Percentiles rank a stretch among this genome's conserved stretches.
These are phyloP conservation scores for Erigeron philadelphicus DNA, from an alignment of 140 eudicot species.

Conservation along the genomic window DNA sequence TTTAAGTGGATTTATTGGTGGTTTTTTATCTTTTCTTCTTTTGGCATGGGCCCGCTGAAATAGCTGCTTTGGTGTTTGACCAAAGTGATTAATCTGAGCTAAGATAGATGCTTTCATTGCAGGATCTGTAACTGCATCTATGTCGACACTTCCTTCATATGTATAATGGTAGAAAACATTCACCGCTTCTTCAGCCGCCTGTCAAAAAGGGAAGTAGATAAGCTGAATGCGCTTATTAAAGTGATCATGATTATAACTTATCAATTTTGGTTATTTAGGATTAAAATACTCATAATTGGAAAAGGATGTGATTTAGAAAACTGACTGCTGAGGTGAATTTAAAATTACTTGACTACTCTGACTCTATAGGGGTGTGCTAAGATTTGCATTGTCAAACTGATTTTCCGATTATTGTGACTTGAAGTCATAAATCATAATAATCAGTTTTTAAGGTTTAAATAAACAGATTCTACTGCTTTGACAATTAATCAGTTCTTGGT, in stretches of 20 bases:
- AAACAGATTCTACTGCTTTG: not conserved
- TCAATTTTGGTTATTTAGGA: not conserved
- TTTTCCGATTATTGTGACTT: not conserved
- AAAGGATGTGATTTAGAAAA: not conserved
- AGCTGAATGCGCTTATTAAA: not conserved
- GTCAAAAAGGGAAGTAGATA: constrained; percentile 17
- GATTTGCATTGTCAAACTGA: not conserved
- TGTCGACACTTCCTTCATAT: constrained; percentile 91
- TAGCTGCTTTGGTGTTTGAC: constrained; percentile 91
- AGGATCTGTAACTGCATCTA: constrained; percentile 91
- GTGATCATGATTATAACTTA: not conserved
- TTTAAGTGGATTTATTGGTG: constrained; percentile 61
- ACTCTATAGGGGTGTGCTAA: not conserved
- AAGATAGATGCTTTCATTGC: constrained; percentile 95
- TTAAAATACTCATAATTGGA: not conserved
- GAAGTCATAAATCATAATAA: not conserved
- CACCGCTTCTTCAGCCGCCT: constrained; percentile 97
- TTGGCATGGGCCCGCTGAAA: constrained; percentile 76
- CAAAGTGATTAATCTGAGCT: constrained; percentile 95
- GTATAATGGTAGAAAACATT: constrained; percentile 95
- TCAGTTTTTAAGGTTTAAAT: not conserved
- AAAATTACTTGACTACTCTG: not conserved
- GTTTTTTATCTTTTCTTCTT: constrained; percentile 53
- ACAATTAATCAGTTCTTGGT: not conserved
- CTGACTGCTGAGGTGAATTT: not conserved